phyloP scores from a whole-genome alignment of 129 eudicot genomes.

The Calendula officinalis region DNA sequence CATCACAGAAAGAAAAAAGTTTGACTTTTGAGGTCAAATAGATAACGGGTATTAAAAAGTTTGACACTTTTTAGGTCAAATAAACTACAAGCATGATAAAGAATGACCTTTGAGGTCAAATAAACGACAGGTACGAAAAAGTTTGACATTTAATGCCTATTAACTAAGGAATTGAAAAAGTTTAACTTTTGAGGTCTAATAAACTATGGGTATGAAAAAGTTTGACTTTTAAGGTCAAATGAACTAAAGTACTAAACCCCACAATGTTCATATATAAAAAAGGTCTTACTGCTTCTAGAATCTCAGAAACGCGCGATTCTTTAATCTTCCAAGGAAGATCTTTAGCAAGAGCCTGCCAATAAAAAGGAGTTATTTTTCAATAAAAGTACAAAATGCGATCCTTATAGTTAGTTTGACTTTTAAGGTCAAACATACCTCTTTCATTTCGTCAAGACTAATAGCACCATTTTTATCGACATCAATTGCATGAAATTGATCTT shows the following conservation, averaged over 20 bases:
- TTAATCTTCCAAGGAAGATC: slow-evolving; percentile 97
- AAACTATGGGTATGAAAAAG: neutral
- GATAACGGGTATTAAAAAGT: neutral
- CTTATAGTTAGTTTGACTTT: slow-evolving; percentile 3
- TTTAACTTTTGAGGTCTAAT: neutral
- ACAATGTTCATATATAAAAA: neutral
- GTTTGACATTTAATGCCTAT: slow-evolving; percentile 17
- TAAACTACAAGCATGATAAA: no score
- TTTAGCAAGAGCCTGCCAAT: slow-evolving; percentile 85
- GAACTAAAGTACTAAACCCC: neutral
- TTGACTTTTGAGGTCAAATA: neutral
- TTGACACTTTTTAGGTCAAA: no score
- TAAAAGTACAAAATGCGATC: neutral
- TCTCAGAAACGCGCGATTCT: slow-evolving; percentile 77
- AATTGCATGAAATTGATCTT: slow-evolving; percentile 95
- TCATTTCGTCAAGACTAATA: slow-evolving; percentile 96
- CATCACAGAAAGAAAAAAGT: slow-evolving; percentile 17
- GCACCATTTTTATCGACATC: slow-evolving; percentile 91
- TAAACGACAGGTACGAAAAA: neutral
- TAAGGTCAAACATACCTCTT: slow-evolving; percentile 53
- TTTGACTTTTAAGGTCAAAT: slow-evolving; percentile 16
- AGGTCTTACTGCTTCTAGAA: slow-evolving; percentile 77
- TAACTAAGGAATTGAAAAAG: no score
- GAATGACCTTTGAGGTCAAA: slow-evolving; percentile 14
- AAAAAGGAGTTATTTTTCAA: neutral